Evolutionary conservation across 2,329 filamentous ascomycete species (phyloP).

Genomic region (Pseudopithomyces chartarum): DNA sequence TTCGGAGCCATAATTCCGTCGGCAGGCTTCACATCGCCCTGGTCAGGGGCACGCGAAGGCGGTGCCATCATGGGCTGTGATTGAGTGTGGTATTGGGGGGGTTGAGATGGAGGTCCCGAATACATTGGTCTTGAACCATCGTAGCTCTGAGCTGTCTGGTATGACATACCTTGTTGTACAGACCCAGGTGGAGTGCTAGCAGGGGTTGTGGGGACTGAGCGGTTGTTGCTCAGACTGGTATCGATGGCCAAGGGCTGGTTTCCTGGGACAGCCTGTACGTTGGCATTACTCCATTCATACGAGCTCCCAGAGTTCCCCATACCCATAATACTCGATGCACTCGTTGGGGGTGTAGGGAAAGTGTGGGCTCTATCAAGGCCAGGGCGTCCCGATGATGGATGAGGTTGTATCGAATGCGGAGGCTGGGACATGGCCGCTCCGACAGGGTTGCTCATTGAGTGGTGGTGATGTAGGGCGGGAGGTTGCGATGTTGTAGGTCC

Average conservation of each 20-base stretch:
- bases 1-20: constrained; percentile 61
- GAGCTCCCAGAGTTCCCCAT: constrained; percentile 75
- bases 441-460: constrained; percentile 67
- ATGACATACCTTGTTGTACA: constrained; percentile 79
- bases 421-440: constrained; percentile 68
- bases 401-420: constrained; percentile 65
- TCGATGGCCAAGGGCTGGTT: constrained; percentile 82
- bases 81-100: constrained; percentile 71
- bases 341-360: constrained; percentile 92
- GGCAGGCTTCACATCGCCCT: constrained; percentile 67
- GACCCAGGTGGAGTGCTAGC: constrained; percentile 86
- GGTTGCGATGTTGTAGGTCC: constrained; percentile 63
- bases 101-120: constrained; percentile 67
- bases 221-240: constrained; percentile 74
- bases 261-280: constrained; percentile 54
- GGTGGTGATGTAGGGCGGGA: constrained; percentile 74
- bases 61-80: constrained; percentile 74
- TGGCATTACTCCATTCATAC: constrained; percentile 74
- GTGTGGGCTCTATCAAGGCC: constrained; percentile 80
- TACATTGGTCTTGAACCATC: constrained; percentile 81
- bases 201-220: constrained; percentile 89
- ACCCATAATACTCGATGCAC: constrained; percentile 81
- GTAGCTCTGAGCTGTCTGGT: constrained; percentile 73
- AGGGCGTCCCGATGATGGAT: constrained; percentile 66
- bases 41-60: constrained; percentile 67